Percentiles rank a stretch among this genome's conserved stretches.
Evolutionary conservation across 2,329 filamentous ascomycete species (phyloP).

Genomic region (Westerdykella aurantiaca): DNA sequence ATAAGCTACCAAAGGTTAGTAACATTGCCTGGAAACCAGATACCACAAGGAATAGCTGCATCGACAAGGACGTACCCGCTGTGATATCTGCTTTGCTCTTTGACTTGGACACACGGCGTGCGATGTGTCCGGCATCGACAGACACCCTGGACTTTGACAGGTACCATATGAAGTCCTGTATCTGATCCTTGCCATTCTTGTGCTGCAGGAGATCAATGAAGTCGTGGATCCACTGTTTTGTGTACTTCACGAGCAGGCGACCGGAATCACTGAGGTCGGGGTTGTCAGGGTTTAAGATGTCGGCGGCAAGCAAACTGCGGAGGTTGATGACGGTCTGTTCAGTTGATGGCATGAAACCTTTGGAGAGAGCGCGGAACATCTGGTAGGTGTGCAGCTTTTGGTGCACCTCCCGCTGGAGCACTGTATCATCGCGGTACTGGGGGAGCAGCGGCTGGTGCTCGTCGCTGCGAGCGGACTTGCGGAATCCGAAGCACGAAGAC

Average conservation of each 20-base stretch:
- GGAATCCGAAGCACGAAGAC: conserved; percentile 61
- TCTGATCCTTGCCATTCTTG: conserved; percentile 79
- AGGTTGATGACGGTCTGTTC: conserved; percentile 77
- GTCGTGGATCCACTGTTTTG: conserved; percentile 67
- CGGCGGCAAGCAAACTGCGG: conserved; percentile 69
- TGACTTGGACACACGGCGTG: conserved; percentile 54
- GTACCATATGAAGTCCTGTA: conserved; percentile 90
- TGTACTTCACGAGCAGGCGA: conserved; percentile 63
- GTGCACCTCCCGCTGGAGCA: conserved; percentile 69
- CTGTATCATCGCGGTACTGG: conserved; percentile 75
- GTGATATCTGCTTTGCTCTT: conserved; percentile 65
- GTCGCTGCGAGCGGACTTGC: conserved; percentile 49
- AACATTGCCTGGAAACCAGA: conserved; percentile 13
- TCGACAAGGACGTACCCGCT: conserved; percentile 50
- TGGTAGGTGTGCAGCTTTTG: conserved; percentile 92
- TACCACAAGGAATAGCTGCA: background rate
- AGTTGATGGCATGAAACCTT: conserved; percentile 89
- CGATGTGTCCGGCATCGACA: conserved; percentile 61
- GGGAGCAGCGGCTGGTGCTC: conserved; percentile 70
- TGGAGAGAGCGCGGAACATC: conserved; percentile 74
- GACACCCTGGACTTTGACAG: conserved; percentile 66
- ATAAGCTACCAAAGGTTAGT: conserved; percentile 51
- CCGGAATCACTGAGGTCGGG: conserved; percentile 73
- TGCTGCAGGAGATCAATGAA: conserved; percentile 75
- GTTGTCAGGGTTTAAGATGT: conserved; percentile 70